A percentile compares a stretch with the other conserved stretches of the same genome.
phyloP scores from a whole-genome alignment of 495 filamentous ascomycete species.

The Podospora sp. region DNA sequence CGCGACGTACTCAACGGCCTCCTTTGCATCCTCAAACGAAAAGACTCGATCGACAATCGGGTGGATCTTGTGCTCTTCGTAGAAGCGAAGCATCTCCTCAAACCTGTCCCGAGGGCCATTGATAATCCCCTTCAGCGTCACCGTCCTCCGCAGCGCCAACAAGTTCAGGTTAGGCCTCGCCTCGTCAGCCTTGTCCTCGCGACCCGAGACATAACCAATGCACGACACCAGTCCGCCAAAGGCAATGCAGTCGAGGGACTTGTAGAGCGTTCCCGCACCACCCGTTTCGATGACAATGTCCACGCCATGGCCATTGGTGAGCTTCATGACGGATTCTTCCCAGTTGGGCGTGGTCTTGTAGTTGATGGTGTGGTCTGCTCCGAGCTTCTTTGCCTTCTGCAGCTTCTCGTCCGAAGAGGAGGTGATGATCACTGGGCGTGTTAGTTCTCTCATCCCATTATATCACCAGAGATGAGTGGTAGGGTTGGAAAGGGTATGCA shows the following conservation, averaged over 20 bases:
- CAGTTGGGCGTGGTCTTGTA: conserved; percentile 30
- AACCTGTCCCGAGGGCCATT: neutral
- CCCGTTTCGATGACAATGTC: conserved; percentile 32
- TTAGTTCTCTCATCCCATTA: too few relatives aligned
- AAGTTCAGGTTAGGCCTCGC: conserved; percentile 43
- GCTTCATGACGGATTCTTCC: conserved; percentile 24
- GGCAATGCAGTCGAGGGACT: conserved; percentile 16
- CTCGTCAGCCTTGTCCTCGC: conserved; percentile 41
- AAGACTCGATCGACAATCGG: conserved; percentile 3
- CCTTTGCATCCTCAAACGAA: neutral
- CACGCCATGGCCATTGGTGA: conserved; percentile 38
- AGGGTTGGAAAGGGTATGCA: too few relatives aligned
- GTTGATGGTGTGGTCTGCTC: conserved; percentile 26
- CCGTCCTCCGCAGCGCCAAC: conserved; percentile 41
- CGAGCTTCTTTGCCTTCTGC: neutral
- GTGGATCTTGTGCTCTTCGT: neutral
- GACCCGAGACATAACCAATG: conserved; percentile 20
- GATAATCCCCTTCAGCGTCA: conserved; percentile 22
- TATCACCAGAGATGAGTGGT: too few relatives aligned
- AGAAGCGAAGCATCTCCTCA: conserved; percentile 9
- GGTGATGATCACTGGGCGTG: conserved; percentile 37
- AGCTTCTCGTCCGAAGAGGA: conserved; percentile 43
- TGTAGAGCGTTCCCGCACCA: conserved; percentile 25
- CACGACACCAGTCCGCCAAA: conserved; percentile 19
- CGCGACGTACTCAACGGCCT: neutral